These are phyloP conservation scores for Aspergillus fumigatiaffinis DNA, from an alignment of 2,329 filamentous ascomycete species.

Conservation along the genomic window DNA sequence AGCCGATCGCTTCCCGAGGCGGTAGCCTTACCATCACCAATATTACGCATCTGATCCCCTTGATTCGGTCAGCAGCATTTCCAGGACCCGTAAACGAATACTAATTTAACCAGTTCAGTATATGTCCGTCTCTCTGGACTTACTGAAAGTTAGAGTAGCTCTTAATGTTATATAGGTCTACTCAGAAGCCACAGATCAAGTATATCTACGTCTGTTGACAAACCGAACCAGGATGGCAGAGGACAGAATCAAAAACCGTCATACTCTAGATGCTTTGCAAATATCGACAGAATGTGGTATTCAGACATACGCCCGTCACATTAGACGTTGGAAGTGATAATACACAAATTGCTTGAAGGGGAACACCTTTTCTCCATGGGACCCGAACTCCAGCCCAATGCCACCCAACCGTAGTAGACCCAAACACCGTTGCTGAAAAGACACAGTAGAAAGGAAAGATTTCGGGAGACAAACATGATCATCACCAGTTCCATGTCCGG, in stretches of 20 bases:
- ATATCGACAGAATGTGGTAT: background rate
- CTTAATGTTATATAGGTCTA: background rate
- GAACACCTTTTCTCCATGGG: background rate
- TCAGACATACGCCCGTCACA: background rate
- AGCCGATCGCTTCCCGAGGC: no score
- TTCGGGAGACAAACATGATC: background rate
- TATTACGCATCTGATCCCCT: no score
- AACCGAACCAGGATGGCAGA: background rate
- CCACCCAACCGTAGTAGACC: background rate
- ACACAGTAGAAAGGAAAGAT: background rate
- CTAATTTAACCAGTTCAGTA: no score
- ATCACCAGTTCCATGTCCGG: conserved; percentile 91
- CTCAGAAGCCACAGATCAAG: background rate
- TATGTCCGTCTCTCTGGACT: background rate
- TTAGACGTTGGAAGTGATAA: background rate
- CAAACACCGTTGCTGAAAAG: background rate
- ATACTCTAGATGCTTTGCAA: background rate
- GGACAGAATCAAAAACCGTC: background rate
- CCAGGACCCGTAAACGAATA: background rate
- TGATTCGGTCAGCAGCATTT: background rate
- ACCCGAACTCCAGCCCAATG: background rate
- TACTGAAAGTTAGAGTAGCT: background rate
- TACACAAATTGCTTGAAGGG: background rate
- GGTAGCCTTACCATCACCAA: no score
- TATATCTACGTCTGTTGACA: background rate